These are phyloP conservation scores for Colletotrichum gigasporum DNA, from an alignment of 2,329 filamentous ascomycete species.

Conservation along the genomic window DNA sequence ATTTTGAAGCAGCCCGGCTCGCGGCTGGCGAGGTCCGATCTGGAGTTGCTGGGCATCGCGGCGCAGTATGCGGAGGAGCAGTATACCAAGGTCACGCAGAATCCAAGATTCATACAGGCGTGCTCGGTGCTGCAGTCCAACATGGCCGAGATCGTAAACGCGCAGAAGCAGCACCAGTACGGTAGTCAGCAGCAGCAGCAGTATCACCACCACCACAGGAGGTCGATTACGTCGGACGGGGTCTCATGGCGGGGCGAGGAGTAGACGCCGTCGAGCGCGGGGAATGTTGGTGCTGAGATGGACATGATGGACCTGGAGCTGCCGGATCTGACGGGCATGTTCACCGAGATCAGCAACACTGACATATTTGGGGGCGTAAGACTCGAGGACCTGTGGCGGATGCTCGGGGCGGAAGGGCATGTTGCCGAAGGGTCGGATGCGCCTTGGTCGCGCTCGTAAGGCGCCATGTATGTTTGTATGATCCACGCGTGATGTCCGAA, in stretches of 20 bases:
- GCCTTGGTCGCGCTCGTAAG: neutral
- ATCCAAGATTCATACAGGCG: constrained; percentile 18
- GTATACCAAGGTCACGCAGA: constrained; percentile 20
- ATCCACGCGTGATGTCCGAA: too few species aligned
- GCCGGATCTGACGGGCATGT: constrained; percentile 19
- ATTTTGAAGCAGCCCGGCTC: constrained; percentile 32
- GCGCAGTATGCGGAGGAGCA: constrained; percentile 33
- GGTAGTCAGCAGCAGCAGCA: neutral
- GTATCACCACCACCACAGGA: neutral
- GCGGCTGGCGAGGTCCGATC: constrained; percentile 34
- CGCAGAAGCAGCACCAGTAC: neutral
- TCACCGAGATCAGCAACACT: constrained; percentile 21
- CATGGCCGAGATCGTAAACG: neutral
- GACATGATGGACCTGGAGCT: constrained; percentile 19
- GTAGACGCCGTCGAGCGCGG: neutral
- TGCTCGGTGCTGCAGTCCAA: constrained; percentile 20
- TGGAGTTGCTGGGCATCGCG: constrained; percentile 32
- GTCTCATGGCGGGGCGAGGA: neutral
- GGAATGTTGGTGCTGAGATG: neutral
- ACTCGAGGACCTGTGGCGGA: constrained; percentile 10
- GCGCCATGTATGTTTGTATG: too few species aligned
- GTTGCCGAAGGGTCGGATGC: neutral
- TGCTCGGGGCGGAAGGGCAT: neutral
- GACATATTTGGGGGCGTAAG: constrained; percentile 13
- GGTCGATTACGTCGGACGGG: neutral